These are phyloP conservation scores for Phylloporus sp. DNA, from an alignment of 768 basidiomycete genomes.

Conservation along the genomic window DNA sequence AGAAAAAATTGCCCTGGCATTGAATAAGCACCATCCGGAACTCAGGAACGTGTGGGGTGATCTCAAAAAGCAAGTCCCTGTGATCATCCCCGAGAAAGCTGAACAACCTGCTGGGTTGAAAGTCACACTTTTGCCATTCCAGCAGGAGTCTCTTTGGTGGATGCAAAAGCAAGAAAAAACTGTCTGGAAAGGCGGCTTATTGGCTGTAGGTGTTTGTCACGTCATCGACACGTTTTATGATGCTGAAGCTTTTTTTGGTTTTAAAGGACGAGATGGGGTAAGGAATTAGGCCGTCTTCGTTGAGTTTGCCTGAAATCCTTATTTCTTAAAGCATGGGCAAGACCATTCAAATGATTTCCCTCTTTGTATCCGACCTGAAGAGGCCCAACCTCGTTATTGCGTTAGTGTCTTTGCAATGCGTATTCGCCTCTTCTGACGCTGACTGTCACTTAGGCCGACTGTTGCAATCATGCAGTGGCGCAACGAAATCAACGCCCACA, in stretches of 20 bases:
- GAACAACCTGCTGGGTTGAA: constrained; percentile 83
- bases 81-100: constrained; percentile 63
- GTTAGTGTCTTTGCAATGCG: constrained; percentile 40
- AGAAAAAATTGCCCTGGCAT: constrained; percentile 61
- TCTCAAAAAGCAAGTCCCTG: constrained; percentile 56
- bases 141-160: constrained; percentile 92
- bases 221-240: background rate
- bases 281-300: constrained; percentile 16
- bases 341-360: constrained; percentile 93
- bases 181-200: constrained; percentile 86
- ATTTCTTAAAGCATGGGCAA: constrained; percentile 71
- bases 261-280: constrained; percentile 88
- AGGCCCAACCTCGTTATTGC: constrained; percentile 92
- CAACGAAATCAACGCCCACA: constrained; percentile 87
- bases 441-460: constrained; percentile 34
- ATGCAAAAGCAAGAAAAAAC: constrained; percentile 91
- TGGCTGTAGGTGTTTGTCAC: constrained; percentile 58
- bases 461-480: constrained; percentile 79
- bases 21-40: constrained; percentile 74
- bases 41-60: constrained; percentile 86
- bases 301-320: constrained; percentile 8
- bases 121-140: constrained; percentile 87
- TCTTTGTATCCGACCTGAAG: constrained; percentile 72
- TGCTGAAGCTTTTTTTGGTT: constrained; percentile 5
- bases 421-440: background rate